Conservation (phyloP, 1,284 basidiomycete genomes). For the Cutaneotrichosporon mucoides region DNA sequence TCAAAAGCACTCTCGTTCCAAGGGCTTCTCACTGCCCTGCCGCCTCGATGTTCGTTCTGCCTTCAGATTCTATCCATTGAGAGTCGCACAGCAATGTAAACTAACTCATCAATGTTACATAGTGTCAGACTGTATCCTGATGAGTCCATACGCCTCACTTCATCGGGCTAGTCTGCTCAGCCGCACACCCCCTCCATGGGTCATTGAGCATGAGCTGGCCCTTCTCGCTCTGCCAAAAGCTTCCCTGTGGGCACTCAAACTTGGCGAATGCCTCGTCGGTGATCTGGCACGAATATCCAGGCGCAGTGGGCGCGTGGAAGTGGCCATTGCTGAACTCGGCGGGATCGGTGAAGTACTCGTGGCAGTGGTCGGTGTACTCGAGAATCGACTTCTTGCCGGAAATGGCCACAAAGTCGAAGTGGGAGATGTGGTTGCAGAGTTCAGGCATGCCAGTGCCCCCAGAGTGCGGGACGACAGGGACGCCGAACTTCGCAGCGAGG, state of each 20-base stretch:
- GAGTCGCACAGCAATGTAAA: too few relatives aligned
- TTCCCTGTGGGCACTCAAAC: slow-evolving; percentile 24
- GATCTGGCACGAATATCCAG: slow-evolving; percentile 26
- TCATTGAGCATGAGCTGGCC: slow-evolving; percentile 28
- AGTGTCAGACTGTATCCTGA: too few relatives aligned
- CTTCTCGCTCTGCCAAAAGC: slow-evolving; percentile 28
- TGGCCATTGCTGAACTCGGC: slow-evolving; percentile 20
- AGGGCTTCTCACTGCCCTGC: too few relatives aligned
- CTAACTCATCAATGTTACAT: too few relatives aligned
- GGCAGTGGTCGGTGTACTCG: slow-evolving; percentile 30
- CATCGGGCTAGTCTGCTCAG: slow-evolving; percentile 26
- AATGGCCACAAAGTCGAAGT: slow-evolving; percentile 82
- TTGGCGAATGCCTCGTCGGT: slow-evolving; percentile 24
- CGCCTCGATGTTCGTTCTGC: too few relatives aligned
- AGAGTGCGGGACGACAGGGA: slow-evolving; percentile 86
- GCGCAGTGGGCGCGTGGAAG: slow-evolving; percentile 23
- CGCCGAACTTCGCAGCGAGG: slow-evolving; percentile 79
- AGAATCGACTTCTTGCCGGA: slow-evolving; percentile 61
- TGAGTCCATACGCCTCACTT: too few relatives aligned
- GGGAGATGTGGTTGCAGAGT: slow-evolving; percentile 47
- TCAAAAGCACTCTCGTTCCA: too few relatives aligned
- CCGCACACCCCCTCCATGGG: slow-evolving; percentile 23
- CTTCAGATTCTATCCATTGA: too few relatives aligned
- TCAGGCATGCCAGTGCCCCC: slow-evolving; percentile 54
- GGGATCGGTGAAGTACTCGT: slow-evolving; percentile 26